Evolutionary conservation across 2,329 filamentous ascomycete species (phyloP).

Genomic region (Cadophora luteo-olivacea): DNA sequence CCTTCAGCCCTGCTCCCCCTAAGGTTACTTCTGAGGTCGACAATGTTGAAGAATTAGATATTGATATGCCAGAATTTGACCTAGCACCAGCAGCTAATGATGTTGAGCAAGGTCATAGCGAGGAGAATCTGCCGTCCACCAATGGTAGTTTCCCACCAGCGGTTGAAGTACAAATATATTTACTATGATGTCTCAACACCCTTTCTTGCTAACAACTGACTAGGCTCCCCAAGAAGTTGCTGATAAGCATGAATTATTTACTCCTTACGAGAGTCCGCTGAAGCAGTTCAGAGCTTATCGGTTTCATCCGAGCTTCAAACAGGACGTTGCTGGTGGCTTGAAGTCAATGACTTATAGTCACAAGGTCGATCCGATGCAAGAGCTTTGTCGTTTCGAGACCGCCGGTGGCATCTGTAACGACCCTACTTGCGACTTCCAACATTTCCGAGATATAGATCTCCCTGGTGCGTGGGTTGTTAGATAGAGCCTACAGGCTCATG

Average conservation of each 20-base stretch:
- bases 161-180: constrained; percentile 39
- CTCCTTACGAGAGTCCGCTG: constrained; percentile 84
- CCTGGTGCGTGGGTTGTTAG: constrained; percentile 69
- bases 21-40: constrained; percentile 40
- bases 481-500: constrained; percentile 34
- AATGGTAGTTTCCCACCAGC: constrained; percentile 30
- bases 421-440: constrained; percentile 75
- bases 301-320: constrained; percentile 79
- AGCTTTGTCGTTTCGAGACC: constrained; percentile 79
- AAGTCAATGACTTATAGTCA: constrained; percentile 94
- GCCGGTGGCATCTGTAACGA: constrained; percentile 76
- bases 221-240: constrained; percentile 29
- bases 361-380: constrained; percentile 77
- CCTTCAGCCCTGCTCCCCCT: constrained; percentile 51
- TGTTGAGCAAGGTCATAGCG: constrained; percentile 26
- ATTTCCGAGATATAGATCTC: constrained; percentile 76
- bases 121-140: constrained; percentile 24
- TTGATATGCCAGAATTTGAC: constrained; percentile 39
- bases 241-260: constrained; percentile 40
- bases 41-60: constrained; percentile 22
- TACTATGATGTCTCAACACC: constrained; percentile 24
- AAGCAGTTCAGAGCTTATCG: constrained; percentile 86
- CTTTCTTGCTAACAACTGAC: constrained; percentile 34
- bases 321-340: constrained; percentile 76
- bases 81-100: constrained; percentile 26